Base-by-base conservation (phyloP, 495 filamentous ascomycete genomes). In the Sabuloglossum arenarium region DNA sequence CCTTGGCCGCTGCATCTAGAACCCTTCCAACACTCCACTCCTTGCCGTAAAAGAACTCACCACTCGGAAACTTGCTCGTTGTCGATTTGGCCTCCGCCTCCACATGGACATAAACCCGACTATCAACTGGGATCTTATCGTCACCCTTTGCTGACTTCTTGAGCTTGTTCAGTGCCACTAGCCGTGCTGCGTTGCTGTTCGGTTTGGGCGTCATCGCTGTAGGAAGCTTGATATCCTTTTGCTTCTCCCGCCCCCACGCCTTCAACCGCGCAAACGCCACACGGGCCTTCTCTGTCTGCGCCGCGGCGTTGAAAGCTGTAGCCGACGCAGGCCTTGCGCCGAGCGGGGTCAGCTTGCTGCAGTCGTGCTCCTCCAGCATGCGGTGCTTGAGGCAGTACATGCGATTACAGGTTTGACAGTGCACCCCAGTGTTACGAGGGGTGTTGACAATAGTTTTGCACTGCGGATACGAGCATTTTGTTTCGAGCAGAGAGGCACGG, bases 311-410 rank as follows among this genome's bases (percentile, higher is more conserved):
- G 53, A 51, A 58, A 37, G 31, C 58, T 34, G 73, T 70, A n/a
- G 58, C 34, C 23, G 66, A 62, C 12, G 63, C 56, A 1, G 73
- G 71, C n/a, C 78, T 71, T 39, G 82, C 81, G 37, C 84, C 83
- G 57, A 87, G 70, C 24, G 85, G 86, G 58, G 64, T 67, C 58
- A 82, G 63, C 67, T 79, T 80, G 58, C 74, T 71, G 74, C 91
- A 98, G 68, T 89, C 78, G 73, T 98, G 91, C 60, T 87, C 81
- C 66, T 96, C 89, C 45, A 74, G 71, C 39, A 98, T 68, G 5
- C 91, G 84, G 69, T 98, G 91, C 60, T 87, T 84, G 54, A 97
- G 79, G 65, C 91, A 98, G 74, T 97, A 97, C 61, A 83, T 73
- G 58, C 84, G 72, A 62, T 85, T 86, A 66, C 91, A 98, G 39